These are phyloP conservation scores for Henckelia pumila DNA, from an alignment of 257 asterid genomes.

Conservation along the genomic window DNA sequence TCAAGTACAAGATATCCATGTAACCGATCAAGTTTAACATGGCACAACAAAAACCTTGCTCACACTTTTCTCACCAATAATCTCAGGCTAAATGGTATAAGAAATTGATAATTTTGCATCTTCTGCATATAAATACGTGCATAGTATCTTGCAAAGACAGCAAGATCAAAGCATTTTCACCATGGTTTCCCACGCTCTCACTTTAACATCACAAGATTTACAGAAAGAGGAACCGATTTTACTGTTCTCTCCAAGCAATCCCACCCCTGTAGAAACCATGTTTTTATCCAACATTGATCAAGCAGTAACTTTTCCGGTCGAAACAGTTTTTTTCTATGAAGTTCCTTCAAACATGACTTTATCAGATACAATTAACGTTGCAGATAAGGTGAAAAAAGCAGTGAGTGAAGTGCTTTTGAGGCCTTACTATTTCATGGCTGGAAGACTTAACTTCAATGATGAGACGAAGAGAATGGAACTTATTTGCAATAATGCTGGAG, in stretches of 20 bases:
- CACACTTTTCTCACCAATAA: slow-evolving; percentile 8
- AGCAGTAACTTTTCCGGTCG: slow-evolving; percentile 42
- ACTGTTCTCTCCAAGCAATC: slow-evolving; percentile 30
- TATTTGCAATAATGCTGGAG: slow-evolving; percentile 45
- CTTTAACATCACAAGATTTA: slow-evolving; percentile 30
- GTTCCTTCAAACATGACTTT: slow-evolving; percentile 18
- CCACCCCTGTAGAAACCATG: slow-evolving; percentile 30
- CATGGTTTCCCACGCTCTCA: slow-evolving; percentile 11
- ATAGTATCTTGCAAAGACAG: background rate
- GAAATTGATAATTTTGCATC: background rate
- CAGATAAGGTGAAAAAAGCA: slow-evolving; percentile 30
- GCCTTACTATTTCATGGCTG: slow-evolving; percentile 50
- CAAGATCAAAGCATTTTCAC: background rate
- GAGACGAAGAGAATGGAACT: slow-evolving; percentile 41
- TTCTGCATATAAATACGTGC: background rate
- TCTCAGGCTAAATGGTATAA: background rate
- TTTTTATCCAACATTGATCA: slow-evolving; percentile 46
- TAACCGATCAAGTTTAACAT: background rate
- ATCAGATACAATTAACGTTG: slow-evolving; percentile 21
- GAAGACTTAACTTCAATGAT: slow-evolving; percentile 38
- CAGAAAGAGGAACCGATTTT: slow-evolving; percentile 30
- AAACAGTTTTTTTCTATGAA: slow-evolving; percentile 42
- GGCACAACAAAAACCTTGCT: background rate
- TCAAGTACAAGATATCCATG: background rate
- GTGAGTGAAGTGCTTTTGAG: slow-evolving; percentile 34